Evolutionary conservation across 2,329 filamentous ascomycete genomes (phyloP), one percentile per base, ranked within the genome.

Genomic region (Monosporascus cannonballus): DNA sequence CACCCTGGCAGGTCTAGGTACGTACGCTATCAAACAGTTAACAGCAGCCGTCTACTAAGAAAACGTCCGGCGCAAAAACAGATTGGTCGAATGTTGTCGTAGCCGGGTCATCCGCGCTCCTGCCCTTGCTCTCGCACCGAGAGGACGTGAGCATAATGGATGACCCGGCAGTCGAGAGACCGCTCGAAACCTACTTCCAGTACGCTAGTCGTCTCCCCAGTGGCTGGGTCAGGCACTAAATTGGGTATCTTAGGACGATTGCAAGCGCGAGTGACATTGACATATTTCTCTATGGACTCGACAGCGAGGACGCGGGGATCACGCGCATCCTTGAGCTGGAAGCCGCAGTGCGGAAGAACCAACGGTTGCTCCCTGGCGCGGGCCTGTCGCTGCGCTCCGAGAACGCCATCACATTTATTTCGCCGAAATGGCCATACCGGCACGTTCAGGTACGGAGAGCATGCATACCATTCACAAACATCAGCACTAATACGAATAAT

Each of bases 321-420:
- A n/a, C 9, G 24, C 45, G 45, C 7, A 47, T 47, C 17, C 18
- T 36, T 18, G 25, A 36, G 22, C 3, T 47, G 9, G 45, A 47
- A 6, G 18, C 18, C 22, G 17, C 20, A n/a, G n/a, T 47, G 4
- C 45, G 45, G 25, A 47, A 47, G 30, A 47, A 47, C 22, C 45
- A 47, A 25, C 45, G 45, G 24, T 24, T 56, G 18, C 17, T 17
- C 17, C 3, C 30, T 22, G 48, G 46, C 20, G 22, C 15, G 11
- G 55, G 53, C 24, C 17, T 55, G 48, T 38, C 53, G n/a, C 17
- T 47, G 22, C 45, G 45, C 3, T 30, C 45, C 17, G 20, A 47
- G 20, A 47, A 47, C 45, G 45, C 45, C 7, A 47, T 47, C 45
- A 47, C 45, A 17, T 47, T 47, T 27, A 47, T 47, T 11, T 24